Evolutionary conservation across 2,329 filamentous ascomycete genomes (phyloP).

Genomic region (Penicillium carneum): DNA sequence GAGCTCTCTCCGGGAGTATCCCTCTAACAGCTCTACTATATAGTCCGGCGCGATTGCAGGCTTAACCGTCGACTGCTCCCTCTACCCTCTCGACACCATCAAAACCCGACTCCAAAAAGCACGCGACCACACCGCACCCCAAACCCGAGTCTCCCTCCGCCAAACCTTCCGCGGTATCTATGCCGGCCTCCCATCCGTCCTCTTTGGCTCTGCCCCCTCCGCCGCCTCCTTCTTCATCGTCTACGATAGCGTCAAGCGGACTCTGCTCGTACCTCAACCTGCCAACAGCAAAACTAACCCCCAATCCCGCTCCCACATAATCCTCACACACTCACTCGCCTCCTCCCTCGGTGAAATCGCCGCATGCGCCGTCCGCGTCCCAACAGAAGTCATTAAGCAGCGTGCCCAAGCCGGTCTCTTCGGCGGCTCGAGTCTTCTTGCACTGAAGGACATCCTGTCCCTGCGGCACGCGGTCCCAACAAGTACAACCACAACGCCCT

Average conservation of each 20-base stretch:
- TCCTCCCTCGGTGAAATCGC: conserved; percentile 87
- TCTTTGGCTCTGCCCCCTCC: conserved; percentile 89
- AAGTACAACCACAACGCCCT: neutral
- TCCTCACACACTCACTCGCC: conserved; percentile 77
- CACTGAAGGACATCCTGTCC: conserved; percentile 73
- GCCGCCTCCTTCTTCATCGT: conserved; percentile 97
- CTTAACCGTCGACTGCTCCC: conserved; percentile 92
- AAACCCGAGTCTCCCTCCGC: conserved; percentile 71
- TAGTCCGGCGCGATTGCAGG: conserved; percentile 88
- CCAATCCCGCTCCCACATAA: conserved; percentile 45
- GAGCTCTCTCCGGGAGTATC: conserved; percentile 2
- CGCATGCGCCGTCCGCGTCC: conserved; percentile 89
- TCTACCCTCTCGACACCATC: conserved; percentile 97
- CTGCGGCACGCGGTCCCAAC: conserved; percentile 49
- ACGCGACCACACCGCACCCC: conserved; percentile 64
- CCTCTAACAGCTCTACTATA: conserved; percentile 18
- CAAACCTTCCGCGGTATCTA: conserved; percentile 94
- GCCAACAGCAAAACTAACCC: conserved; percentile 30
- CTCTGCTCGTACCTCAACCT: conserved; percentile 50
- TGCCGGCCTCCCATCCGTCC: conserved; percentile 84
- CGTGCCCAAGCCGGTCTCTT: conserved; percentile 87
- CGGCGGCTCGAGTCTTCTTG: conserved; percentile 70
- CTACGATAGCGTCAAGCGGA: conserved; percentile 77
- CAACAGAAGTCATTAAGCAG: conserved; percentile 97
- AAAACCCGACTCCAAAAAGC: conserved; percentile 87